Conservation (phyloP, 441 rosid species). For the Pelargonium cotyledonis region DNA sequence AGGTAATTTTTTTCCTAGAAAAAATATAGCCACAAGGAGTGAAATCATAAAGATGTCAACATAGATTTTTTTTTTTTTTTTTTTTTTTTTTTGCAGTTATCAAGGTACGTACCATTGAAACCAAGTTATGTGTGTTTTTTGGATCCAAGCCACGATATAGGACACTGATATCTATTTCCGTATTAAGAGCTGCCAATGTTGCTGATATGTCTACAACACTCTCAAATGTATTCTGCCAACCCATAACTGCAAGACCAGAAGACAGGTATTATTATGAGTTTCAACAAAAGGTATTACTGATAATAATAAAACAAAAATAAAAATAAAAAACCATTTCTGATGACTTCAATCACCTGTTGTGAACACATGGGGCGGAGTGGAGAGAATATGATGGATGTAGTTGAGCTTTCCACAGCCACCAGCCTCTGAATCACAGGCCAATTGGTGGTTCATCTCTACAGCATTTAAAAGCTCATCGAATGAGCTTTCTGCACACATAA, state of each 20-base stretch:
- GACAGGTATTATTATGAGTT: conserved; percentile 5
- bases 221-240: conserved; percentile 97
- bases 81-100: background rate
- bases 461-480: conserved; percentile 68
- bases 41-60: background rate
- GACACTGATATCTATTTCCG: conserved; percentile 76
- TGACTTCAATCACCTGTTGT: conserved; percentile 52
- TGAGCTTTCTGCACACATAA: conserved; percentile 54
- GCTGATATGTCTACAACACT: conserved; percentile 70
- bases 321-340: background rate
- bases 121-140: conserved; percentile 52
- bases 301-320: conserved; percentile 11
- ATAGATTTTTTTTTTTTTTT: too few species aligned
- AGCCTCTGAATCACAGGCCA: conserved; percentile 75
- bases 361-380: conserved; percentile 68
- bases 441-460: conserved; percentile 84
- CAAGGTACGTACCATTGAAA: conserved; percentile 65
- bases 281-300: conserved; percentile 4
- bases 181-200: conserved; percentile 63
- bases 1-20: too few species aligned
- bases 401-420: conserved; percentile 87
- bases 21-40: background rate
- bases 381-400: conserved; percentile 66
- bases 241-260: conserved; percentile 60
- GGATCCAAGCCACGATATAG: conserved; percentile 83